Percentiles rank a stretch among this genome's conserved stretches.
Conservation (phyloP, 1,284 basidiomycete species). For the Trichosporon sp. region DNA sequence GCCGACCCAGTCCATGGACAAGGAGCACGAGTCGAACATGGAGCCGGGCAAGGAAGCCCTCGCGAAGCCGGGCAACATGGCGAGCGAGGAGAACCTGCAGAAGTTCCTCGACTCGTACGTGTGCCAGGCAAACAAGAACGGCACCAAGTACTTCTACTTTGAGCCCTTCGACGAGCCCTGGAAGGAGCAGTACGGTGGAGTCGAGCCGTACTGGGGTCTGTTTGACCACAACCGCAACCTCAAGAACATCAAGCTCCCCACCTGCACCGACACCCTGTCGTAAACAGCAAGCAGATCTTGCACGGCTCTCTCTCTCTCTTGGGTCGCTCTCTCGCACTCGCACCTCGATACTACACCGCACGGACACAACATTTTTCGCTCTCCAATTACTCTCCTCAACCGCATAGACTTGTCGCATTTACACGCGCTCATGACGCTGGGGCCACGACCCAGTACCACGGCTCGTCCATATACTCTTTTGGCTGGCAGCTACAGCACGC, state of each 20-base stretch:
- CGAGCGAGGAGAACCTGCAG: slow-evolving; percentile 18
- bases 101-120: slow-evolving; percentile 75
- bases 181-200: slow-evolving; percentile 70
- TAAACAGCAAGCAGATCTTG: too few relatives aligned
- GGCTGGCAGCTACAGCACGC: not conserved
- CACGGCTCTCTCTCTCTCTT: not conserved
- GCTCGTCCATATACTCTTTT: not conserved
- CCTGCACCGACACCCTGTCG: slow-evolving; percentile 32
- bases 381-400: not conserved
- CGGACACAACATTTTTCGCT: not conserved
- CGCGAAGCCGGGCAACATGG: not conserved
- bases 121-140: slow-evolving; percentile 75
- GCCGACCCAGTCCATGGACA: slow-evolving; percentile 55
- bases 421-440: too few relatives aligned
- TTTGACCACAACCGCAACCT: slow-evolving; percentile 55
- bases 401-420: not conserved
- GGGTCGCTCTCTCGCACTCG: not conserved
- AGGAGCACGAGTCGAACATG: slow-evolving; percentile 15
- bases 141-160: slow-evolving; percentile 67
- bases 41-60: not conserved
- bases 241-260: slow-evolving; percentile 51
- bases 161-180: slow-evolving; percentile 78
- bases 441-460: not conserved
- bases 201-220: slow-evolving; percentile 68
- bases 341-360: not conserved